Percentiles rank a stretch among this genome's conserved stretches.
Evolutionary conservation across 768 basidiomycete genomes (phyloP).

Genomic region (Pisolithus marmoratus): DNA sequence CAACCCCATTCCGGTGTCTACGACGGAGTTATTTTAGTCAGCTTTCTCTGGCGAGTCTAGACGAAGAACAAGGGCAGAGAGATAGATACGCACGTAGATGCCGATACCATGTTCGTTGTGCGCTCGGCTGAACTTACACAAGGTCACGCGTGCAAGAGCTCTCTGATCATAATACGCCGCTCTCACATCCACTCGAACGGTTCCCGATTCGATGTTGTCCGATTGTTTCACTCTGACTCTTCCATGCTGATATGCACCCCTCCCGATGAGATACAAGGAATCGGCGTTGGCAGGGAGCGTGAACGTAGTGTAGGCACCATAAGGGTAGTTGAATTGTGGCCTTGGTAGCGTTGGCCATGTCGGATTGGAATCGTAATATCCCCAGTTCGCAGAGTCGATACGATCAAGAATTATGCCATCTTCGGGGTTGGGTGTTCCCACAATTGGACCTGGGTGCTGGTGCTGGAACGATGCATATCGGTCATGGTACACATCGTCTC

Average conservation of each 20-base stretch:
- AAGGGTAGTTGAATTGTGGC: neutral
- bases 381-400: conserved; percentile 12
- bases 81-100: conserved; percentile 28
- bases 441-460: neutral
- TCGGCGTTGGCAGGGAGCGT: conserved; percentile 25
- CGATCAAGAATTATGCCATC: conserved; percentile 15
- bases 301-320: conserved; percentile 20
- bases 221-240: conserved; percentile 15
- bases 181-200: conserved; percentile 25
- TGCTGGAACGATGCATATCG: neutral
- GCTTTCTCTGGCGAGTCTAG: neutral
- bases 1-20: conserved; percentile 12
- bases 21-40: neutral
- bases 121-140: conserved; percentile 26
- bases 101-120: conserved; percentile 30
- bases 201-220: neutral
- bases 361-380: conserved; percentile 4
- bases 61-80: neutral
- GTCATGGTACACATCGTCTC: no score
- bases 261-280: conserved; percentile 29
- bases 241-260: conserved; percentile 24
- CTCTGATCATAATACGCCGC: conserved; percentile 21
- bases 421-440: conserved; percentile 3
- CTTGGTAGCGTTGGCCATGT: conserved; percentile 10
- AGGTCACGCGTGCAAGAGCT: conserved; percentile 21